Conservation (phyloP, 2,329 filamentous ascomycete genomes). For the Fusarium sp. region DNA sequence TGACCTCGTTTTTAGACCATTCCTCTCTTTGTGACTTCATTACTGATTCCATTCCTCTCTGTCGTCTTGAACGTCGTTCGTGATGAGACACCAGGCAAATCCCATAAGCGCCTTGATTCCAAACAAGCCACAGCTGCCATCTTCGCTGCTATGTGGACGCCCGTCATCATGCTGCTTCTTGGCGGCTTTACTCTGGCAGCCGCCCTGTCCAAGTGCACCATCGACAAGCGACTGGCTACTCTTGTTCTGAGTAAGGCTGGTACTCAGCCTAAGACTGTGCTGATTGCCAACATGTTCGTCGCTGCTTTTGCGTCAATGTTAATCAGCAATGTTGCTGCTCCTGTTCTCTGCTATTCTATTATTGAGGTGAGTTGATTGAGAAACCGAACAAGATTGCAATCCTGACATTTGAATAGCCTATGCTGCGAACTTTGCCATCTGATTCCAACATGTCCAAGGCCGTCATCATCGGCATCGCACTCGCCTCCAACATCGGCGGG, state of each 20-base stretch:
- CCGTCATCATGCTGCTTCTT: slow-evolving; percentile 97
- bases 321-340: slow-evolving; percentile 97
- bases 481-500: slow-evolving; percentile 95
- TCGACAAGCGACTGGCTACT: slow-evolving; percentile 96
- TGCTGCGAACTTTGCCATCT: slow-evolving; percentile 90
- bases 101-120: slow-evolving; percentile 78
- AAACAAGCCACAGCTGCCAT: slow-evolving; percentile 86
- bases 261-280: slow-evolving; percentile 86
- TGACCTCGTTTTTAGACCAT: slow-evolving; percentile 73
- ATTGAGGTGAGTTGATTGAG: slow-evolving; percentile 75
- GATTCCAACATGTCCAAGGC: slow-evolving; percentile 96
- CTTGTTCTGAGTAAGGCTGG: slow-evolving; percentile 97
- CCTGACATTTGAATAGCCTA: slow-evolving; percentile 69
- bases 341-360: slow-evolving; percentile 96
- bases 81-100: slow-evolving; percentile 70
- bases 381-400: background rate
- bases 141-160: slow-evolving; percentile 98
- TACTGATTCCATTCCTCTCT: slow-evolving; percentile 92
- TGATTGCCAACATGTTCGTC: slow-evolving; percentile 99
- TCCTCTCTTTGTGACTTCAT: slow-evolving; percentile 94
- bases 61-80: slow-evolving; percentile 89
- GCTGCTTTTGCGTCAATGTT: slow-evolving; percentile 98
- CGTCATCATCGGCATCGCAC: slow-evolving; percentile 92
- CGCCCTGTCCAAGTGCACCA: slow-evolving; percentile 95
- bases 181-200: slow-evolving; percentile 97